Evolutionary conservation across 2,329 filamentous ascomycete genomes (phyloP).

Genomic region (Hysterium pulicare): DNA sequence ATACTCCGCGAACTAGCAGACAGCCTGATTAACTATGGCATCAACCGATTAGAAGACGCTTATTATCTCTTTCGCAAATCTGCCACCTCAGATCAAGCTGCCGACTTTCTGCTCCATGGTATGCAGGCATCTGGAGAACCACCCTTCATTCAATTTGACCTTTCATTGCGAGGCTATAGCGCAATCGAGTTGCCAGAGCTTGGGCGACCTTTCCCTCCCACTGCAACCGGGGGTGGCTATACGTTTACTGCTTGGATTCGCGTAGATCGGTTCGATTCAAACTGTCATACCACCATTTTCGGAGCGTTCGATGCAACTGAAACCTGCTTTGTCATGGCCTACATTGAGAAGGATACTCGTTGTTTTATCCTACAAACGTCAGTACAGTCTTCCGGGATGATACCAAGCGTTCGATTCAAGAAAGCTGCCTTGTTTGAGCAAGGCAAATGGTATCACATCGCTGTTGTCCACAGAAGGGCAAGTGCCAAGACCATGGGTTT

Average conservation of each 20-base stretch:
- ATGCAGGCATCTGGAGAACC: conserved; percentile 73
- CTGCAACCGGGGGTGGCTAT: conserved; percentile 71
- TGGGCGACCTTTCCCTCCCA: conserved; percentile 79
- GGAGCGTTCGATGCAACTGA: conserved; percentile 90
- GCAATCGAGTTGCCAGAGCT: conserved; percentile 88
- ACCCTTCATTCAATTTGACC: conserved; percentile 88
- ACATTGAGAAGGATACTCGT: conserved; percentile 87
- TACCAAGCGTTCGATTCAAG: conserved; percentile 92
- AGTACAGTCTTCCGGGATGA: conserved; percentile 61
- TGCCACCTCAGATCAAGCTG: conserved; percentile 48
- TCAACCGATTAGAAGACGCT: conserved; percentile 78
- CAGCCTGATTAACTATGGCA: conserved; percentile 68
- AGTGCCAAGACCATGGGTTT: conserved; percentile 65
- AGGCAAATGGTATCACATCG: conserved; percentile 88
- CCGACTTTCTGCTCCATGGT: conserved; percentile 71
- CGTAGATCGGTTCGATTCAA: conserved; percentile 79
- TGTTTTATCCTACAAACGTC: conserved; percentile 97
- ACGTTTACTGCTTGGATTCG: conserved; percentile 87
- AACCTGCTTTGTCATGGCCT: conserved; percentile 89
- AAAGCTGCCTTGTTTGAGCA: conserved; percentile 75
- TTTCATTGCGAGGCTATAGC: conserved; percentile 81
- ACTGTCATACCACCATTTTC: conserved; percentile 90
- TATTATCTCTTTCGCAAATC: conserved; percentile 67
- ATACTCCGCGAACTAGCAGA: conserved; percentile 65
- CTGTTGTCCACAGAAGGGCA: conserved; percentile 76